Base-by-base conservation (phyloP, 768 basidiomycete species). In the Trametes punicea region DNA sequence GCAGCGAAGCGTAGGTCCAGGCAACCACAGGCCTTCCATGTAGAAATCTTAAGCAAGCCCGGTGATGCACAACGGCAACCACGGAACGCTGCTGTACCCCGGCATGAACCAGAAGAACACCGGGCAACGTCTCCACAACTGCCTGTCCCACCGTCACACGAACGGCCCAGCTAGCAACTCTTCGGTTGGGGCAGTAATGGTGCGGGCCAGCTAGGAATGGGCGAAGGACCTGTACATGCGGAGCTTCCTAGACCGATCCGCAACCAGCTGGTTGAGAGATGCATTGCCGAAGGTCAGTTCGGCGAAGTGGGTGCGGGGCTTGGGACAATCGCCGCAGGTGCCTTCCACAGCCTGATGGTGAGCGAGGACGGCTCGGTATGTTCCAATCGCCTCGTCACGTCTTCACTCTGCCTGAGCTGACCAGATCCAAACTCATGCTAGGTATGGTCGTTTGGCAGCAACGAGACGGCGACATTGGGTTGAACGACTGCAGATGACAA, bases 271-370 rank as follows among this genome's bases (percentile, higher is more conserved):
- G 70, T 80, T 49, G 70, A 75, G 51, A 70, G 72, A 55, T 67
- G 67, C 34, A 74, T 75, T 21, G 65, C 70, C 21, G 65, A 70
- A 34, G 74, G 70, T 2, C 68, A 69, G 50, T 60, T 74, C 6
- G 75, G 72, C 21, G 62, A 65, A 7, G 41, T 39, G 25, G 63
- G 64, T 16, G 65, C 61, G 4, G 78, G 77, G 4, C 62, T 78
- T 15, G 77, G 76, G 59, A 59, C 70, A 15, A 65, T 79, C 20
- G 68, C 65, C 16, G 72, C 70, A 48, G 77, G 76, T 13, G 79
- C 77, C 2, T 74, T 80, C 74, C 78, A 79, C 62, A 73, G 74
- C 5, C 67, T 81, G 13, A 70, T 71, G 29, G 63, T 80, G 8
- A 76, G 77, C 56, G 71, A 73, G 33, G 61, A 62, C 7, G 79